Base-by-base conservation (phyloP, 2,329 filamentous ascomycete species). In the Akanthomyces uredinophilus region DNA sequence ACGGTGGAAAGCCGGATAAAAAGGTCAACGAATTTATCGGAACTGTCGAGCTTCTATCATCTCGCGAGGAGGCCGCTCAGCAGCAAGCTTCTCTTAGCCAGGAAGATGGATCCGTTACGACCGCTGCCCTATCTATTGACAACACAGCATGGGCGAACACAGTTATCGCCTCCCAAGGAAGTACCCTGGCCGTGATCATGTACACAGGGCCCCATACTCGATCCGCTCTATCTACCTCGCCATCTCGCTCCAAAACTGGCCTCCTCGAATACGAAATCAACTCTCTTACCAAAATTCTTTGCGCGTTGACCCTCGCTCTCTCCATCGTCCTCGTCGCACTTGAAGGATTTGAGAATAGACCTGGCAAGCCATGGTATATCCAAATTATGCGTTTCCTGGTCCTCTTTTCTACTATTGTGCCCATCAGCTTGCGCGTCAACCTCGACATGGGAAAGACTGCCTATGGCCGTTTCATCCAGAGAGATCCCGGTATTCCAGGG, bases 121-220 rank as follows among this genome's bases (percentile, higher is more conserved):
- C 89, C 5, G 85, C 88, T 2, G 87, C 93, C 1, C 80, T 99
- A 43, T 91, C 86, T 1, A 97, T 99, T 65, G 95, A 99, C 75
- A 97, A 99, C 71, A 98, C 95, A 8, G 95, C 96, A 11, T 99
- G 96, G 95, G 94, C 94, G 20, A 99, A 98, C 72, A 99, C 95
- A 0, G 90, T 99, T 27, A 89, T 99, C 64, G 95, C 95, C 1
- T 98, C 94, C 1, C 95, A 93, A 72, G 94, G 90, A 1, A 90
- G 86, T 4, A 95, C 95, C 0, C 81, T 96, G 63, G 94, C 93
- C 2, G 91, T 93, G 1, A 91, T 99, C 56, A 83, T 99, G 65
- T 99, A 99, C 73, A 98, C 95, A 4, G 96, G 95, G 0, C 88
- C 92, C 0, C 91, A 99, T 74, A 99, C 95, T 2, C 87, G 96